Conservation (phyloP, 2,329 filamentous ascomycete species). For the Alternaria tenuissima region DNA sequence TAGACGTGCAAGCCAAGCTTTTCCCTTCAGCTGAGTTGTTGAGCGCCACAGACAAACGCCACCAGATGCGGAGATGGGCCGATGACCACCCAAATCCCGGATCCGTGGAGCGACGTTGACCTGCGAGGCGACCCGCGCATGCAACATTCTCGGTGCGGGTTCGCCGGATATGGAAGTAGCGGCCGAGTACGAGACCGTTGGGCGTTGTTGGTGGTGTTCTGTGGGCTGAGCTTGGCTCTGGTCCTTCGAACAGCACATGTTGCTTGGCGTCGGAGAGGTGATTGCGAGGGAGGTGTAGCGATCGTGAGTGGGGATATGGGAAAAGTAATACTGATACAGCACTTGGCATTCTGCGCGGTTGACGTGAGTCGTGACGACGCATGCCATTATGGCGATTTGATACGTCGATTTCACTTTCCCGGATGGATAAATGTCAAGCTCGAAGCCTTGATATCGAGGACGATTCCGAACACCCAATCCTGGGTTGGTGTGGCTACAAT, state of each 20-base stretch:
- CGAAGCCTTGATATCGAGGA: not conserved
- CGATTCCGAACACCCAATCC: not conserved
- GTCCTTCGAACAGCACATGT: not conserved
- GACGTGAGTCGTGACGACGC: not conserved
- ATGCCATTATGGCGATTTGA: not conserved
- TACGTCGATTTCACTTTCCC: not conserved
- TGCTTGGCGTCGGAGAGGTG: not conserved
- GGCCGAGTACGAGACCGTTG: not conserved
- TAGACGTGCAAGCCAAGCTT: slow-evolving; percentile 8
- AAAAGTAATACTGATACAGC: not conserved
- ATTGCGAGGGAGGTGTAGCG: not conserved
- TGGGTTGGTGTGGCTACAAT: not conserved
- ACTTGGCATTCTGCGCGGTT: not conserved
- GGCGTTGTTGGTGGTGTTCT: not conserved
- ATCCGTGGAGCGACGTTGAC: not conserved
- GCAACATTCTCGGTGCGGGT: not conserved
- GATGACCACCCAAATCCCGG: not conserved
- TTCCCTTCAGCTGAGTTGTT: slow-evolving; percentile 8
- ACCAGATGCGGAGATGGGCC: not conserved
- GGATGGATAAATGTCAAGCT: too few species aligned
- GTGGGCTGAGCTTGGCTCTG: not conserved
- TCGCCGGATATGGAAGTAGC: not conserved
- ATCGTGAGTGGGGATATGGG: not conserved
- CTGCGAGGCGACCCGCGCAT: not conserved
- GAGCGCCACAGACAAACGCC: slow-evolving; percentile 5